Conservation (phyloP, 1,284 basidiomycete genomes). For the Ustilago esculenta region DNA sequence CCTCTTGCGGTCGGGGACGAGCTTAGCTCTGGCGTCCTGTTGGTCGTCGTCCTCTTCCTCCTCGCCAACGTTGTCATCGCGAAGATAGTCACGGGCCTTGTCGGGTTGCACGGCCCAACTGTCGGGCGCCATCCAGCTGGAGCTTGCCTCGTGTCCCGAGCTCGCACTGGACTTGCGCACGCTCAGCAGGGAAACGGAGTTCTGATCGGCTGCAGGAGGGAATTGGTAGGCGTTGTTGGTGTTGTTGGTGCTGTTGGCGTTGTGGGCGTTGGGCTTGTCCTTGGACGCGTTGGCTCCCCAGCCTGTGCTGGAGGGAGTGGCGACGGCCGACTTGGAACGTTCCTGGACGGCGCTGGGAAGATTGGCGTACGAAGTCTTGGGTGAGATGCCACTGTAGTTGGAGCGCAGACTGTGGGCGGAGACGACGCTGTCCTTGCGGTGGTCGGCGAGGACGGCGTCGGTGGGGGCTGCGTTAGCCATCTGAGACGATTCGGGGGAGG, state of each 20-base stretch:
- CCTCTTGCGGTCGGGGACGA: constrained; percentile 19
- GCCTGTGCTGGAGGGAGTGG: constrained; percentile 3
- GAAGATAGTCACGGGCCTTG: constrained; percentile 46
- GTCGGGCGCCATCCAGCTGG: constrained; percentile 65
- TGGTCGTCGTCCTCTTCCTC: constrained; percentile 54
- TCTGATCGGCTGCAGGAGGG: constrained; percentile 27
- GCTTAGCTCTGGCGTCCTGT: constrained; percentile 12
- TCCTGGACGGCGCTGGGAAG: constrained; percentile 30
- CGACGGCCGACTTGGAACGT: constrained; percentile 7
- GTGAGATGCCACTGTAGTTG: constrained; percentile 57
- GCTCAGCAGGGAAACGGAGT: constrained; percentile 14
- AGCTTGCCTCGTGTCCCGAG: constrained; percentile 48
- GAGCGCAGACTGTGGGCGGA: constrained; percentile 44
- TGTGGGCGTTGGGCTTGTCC: constrained; percentile 9
- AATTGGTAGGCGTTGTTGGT: constrained; percentile 50
- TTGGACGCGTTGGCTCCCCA: constrained; percentile 16
- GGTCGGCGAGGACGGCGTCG: constrained; percentile 14
- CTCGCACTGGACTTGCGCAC: constrained; percentile 53
- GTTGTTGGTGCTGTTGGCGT: constrained; percentile 20
- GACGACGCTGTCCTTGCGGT: constrained; percentile 46
- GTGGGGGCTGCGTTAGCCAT: constrained; percentile 4
- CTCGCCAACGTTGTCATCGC: constrained; percentile 52
- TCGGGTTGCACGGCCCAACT: constrained; percentile 65
- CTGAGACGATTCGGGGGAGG: constrained; percentile 17
- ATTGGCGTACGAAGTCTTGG: constrained; percentile 52